A percentile compares a stretch with the other conserved stretches of the same genome.
Evolutionary conservation across 331 rosid genomes (phyloP).

Genomic region (Telfairia occidentalis): DNA sequence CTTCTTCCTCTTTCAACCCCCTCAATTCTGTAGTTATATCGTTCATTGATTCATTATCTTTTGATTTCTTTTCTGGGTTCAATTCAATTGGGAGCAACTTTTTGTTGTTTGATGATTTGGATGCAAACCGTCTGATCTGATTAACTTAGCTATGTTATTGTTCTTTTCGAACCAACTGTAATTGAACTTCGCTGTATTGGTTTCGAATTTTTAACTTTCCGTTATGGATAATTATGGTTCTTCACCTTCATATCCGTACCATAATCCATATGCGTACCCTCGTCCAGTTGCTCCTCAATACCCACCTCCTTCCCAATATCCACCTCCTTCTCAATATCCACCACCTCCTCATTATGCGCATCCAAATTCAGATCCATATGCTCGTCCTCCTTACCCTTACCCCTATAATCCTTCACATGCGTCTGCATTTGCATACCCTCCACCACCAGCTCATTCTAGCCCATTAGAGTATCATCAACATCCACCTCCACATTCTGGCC

Average conservation of each 20-base stretch:
- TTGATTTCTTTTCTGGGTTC: background rate
- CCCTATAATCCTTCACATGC: slow-evolving; percentile 12
- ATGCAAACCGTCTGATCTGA: background rate
- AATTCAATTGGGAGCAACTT: background rate
- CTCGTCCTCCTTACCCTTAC: slow-evolving; percentile 19
- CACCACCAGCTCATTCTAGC: slow-evolving; percentile 22
- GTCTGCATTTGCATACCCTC: slow-evolving; percentile 16
- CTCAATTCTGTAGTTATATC: background rate
- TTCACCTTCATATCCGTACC: slow-evolving; percentile 31
- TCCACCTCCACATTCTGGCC: slow-evolving; percentile 12
- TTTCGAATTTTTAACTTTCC: background rate
- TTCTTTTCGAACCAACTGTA: background rate
- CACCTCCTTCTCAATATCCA: slow-evolving; percentile 8
- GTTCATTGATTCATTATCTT: background rate
- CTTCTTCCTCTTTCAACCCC: too few relatives aligned
- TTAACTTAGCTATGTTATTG: background rate
- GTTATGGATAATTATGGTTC: slow-evolving; percentile 43
- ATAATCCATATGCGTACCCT: slow-evolving; percentile 28
- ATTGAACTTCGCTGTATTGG: background rate
- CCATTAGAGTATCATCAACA: slow-evolving; percentile 15
- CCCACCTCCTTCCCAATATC: slow-evolving; percentile 22
- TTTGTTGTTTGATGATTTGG: background rate
- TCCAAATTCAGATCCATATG: slow-evolving; percentile 30
- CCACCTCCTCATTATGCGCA: background rate
- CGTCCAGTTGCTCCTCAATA: slow-evolving; percentile 17